Evolutionary conservation across 495 filamentous ascomycete genomes (phyloP), one percentile per base, ranked within the genome.

Genomic region (Talaromyces ruber): DNA sequence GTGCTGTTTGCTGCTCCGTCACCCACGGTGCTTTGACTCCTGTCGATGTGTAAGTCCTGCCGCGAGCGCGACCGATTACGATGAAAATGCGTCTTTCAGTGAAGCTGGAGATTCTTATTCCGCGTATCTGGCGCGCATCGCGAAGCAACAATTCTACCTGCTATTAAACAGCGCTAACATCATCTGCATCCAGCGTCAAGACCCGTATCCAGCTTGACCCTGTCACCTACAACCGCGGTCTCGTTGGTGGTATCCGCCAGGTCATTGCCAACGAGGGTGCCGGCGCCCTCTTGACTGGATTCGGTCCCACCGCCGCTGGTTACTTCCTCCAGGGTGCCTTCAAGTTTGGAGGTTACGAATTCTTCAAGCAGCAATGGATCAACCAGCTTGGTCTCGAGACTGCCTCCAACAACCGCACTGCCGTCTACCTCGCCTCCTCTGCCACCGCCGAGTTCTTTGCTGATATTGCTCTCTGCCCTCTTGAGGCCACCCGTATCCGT

Each of bases 301-400:
- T 87, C 74, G 91, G 91, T 66, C 91, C 91, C 67, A 95, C 91
- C 72, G 86, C 86, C 64, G 90, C 91, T 71, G 91, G 91, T 70
- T 96, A 96, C 83, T 94, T 94, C 86, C 88, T 96, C 68, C 91
- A 96, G 81, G 91, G 91, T 68, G 88, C 89, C 70, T 87, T 95
- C 87, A 96, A 96, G 81, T 96, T 96, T 77, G 91, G 91, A 74
- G 91, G 91, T 70, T 96, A 96, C 72, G 91, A 96, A 78, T 86
- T 95, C 73, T 96, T 96, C 87, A 96, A 96, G 88, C 86, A 92
- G 79, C 91, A 94, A 77, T 81, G 77, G 65, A 93, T 96, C 84
- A 92, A 92, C 82, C 60, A 84, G 59, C 72, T 95, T 66, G 89
- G 91, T 66, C 79, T 84, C 67, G 91, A 95, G 77, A 87, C 79